A percentile compares a stretch with the other conserved stretches of the same genome.
phyloP scores from a whole-genome alignment of 2,329 filamentous ascomycete species.

The Phyllachora maydis region DNA sequence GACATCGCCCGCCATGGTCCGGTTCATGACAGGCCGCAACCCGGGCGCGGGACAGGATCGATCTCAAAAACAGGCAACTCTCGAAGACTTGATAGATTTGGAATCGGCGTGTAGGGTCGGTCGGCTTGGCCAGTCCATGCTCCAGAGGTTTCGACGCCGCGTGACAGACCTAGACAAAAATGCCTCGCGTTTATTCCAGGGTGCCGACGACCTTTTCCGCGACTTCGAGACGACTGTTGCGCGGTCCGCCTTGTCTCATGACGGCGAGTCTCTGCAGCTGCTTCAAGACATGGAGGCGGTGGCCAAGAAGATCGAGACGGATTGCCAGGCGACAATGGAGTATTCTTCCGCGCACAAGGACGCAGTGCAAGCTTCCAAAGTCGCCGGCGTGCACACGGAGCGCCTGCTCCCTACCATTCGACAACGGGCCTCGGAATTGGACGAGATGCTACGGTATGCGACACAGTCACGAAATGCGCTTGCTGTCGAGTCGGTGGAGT shows the following conservation, averaged over 20 bases:
- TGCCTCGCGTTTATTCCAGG: conserved; percentile 36
- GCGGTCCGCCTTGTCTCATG: conserved; percentile 33
- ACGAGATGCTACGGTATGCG: conserved; percentile 34
- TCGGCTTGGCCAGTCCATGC: conserved; percentile 34
- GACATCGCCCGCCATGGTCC: conserved; percentile 44
- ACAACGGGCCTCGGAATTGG: conserved; percentile 37
- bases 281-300: conserved; percentile 74
- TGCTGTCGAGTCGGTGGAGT: conserved; percentile 41
- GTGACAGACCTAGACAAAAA: conserved; percentile 38
- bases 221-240: conserved; percentile 38
- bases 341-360: conserved; percentile 43
- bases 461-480: conserved; percentile 48
- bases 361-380: conserved; percentile 39
- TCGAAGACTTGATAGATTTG: conserved; percentile 59
- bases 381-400: conserved; percentile 41
- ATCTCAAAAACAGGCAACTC: conserved; percentile 29
- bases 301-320: conserved; percentile 67
- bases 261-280: conserved; percentile 44
- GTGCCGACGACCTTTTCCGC: conserved; percentile 38
- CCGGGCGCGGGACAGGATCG: conserved; percentile 14
- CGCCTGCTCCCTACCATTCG: conserved; percentile 35
- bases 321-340: conserved; percentile 58
- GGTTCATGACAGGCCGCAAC: conserved; percentile 36
- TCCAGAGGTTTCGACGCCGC: conserved; percentile 37
- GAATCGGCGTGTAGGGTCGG: conserved; percentile 55